Percentiles rank a stretch among this genome's conserved stretches.
Conservation (phyloP, 768 basidiomycete species). For the Tulasnella calospora region DNA sequence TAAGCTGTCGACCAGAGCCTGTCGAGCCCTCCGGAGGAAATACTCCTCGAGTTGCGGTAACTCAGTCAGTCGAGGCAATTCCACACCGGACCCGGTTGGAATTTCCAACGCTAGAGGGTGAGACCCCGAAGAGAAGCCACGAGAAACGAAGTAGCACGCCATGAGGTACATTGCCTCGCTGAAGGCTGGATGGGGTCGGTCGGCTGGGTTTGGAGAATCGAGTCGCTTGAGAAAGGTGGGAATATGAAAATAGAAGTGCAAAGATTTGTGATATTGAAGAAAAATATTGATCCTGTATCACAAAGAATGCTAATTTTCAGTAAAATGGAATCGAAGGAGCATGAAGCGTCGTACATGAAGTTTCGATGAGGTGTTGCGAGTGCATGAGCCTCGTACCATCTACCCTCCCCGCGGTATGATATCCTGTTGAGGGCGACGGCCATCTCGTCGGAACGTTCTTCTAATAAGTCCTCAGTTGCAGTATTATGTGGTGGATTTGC, state of each 20-base stretch:
- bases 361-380: constrained; percentile 10
- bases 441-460: not conserved
- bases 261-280: not conserved
- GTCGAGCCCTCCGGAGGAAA: constrained; percentile 25
- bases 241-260: constrained; percentile 22
- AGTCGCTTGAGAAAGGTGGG: constrained; percentile 14
- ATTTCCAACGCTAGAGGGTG: not conserved
- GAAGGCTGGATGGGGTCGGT: constrained; percentile 25
- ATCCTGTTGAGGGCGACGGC: not conserved
- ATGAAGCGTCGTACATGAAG: not conserved
- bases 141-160: constrained; percentile 26
- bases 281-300: constrained; percentile 14
- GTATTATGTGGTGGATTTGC: not conserved
- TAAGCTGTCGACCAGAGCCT: constrained; percentile 20
- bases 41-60: constrained; percentile 22
- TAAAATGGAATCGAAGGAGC: not conserved
- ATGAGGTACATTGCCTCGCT: constrained; percentile 28
- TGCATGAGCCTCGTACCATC: constrained; percentile 2
- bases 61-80: not conserved
- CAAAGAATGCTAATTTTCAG: not conserved
- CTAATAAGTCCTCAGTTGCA: not conserved
- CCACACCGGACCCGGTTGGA: not conserved
- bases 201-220: not conserved
- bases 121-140: not conserved
- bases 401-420: not conserved